Base-by-base conservation (phyloP, 1,284 basidiomycete genomes). In the Cerrena zonata region DNA sequence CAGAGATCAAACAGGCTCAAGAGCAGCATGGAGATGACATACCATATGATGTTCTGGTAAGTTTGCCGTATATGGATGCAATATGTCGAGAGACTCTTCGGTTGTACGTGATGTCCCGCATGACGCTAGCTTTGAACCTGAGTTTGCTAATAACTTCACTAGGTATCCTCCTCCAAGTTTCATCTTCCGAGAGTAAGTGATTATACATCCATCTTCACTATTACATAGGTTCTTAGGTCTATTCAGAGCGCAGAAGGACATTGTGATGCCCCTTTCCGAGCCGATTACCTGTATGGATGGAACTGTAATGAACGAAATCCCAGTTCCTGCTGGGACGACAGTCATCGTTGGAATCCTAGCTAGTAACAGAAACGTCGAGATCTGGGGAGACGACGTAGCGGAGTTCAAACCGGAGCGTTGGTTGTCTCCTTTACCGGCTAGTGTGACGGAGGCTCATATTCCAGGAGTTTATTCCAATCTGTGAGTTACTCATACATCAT, bases 311-410 rank as follows among this genome's bases (percentile, higher is more conserved):
- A 61, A 67, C 27, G 65, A 65, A n/a, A n/a, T n/a, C n/a, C n/a
- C n/a, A n/a, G n/a, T n/a, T n/a, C n/a, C n/a, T n/a, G n/a, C n/a
- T n/a, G 25, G 75, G 7, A 73, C 72, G 0, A 47, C 56, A 0
- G 50, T 83, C 12, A 58, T 58, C 5, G 61, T 74, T 1, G 70
- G 77, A 1, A 66, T 76, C 15, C 48, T 56, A 1, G 63, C 63
- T 15, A 69, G 80, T 30, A 80, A 84, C 57, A 60, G 67, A 44
- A 79, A 69, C 49, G 74, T 61, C 54, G 67, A 58, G 26, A 64
- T 81, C 22, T 84, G 80, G 72, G 76, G 59, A 18, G 47, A 53
- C 5, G 59, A 61, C 30, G 59, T 58, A 3, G 42, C 48, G 42
- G 58, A 55, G 23, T 61, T 57, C 55, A 56, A 53, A 42, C 58